Percentiles rank a stretch among this genome's conserved stretches.
Conservation (phyloP, 2,329 filamentous ascomycete species). For the Alternaria tenuissima region DNA sequence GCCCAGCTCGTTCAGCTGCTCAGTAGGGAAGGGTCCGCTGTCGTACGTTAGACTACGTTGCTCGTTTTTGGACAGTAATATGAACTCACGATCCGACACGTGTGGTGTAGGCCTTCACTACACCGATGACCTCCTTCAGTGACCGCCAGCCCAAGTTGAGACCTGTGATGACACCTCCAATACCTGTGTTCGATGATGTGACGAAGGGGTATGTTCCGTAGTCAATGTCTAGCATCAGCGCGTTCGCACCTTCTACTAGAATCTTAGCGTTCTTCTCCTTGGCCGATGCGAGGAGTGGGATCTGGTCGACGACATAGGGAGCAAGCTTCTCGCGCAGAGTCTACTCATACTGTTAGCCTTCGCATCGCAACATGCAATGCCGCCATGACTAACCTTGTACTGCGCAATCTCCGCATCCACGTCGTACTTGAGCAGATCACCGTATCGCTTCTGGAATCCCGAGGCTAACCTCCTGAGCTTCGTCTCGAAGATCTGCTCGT, state of each 20-base stretch:
- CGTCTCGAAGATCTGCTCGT: slow-evolving; percentile 70
- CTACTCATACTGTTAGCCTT: slow-evolving; percentile 27
- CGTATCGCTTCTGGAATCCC: slow-evolving; percentile 74
- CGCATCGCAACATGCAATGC: not conserved
- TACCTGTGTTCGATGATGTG: slow-evolving; percentile 66
- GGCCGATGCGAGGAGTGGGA: slow-evolving; percentile 68
- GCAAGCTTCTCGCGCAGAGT: slow-evolving; percentile 65
- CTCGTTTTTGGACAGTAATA: not conserved
- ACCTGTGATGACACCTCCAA: slow-evolving; percentile 70
- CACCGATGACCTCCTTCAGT: slow-evolving; percentile 69
- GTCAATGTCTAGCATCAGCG: slow-evolving; percentile 72
- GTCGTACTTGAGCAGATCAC: slow-evolving; percentile 71
- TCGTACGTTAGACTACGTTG: slow-evolving; percentile 38
- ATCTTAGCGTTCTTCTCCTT: slow-evolving; percentile 68
- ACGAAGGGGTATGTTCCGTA: slow-evolving; percentile 67
- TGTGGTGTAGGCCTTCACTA: slow-evolving; percentile 74
- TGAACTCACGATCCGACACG: slow-evolving; percentile 57
- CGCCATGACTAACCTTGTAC: slow-evolving; percentile 59
- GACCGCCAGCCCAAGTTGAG: slow-evolving; percentile 68
- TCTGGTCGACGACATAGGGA: slow-evolving; percentile 71
- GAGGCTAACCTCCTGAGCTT: slow-evolving; percentile 69
- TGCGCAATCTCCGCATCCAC: slow-evolving; percentile 72
- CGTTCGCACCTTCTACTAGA: slow-evolving; percentile 74
- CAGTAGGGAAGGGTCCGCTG: slow-evolving; percentile 72
- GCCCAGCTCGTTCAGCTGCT: slow-evolving; percentile 66